These are phyloP conservation scores for Tetramitus jugosus DNA, from an alignment of 208 protist species.

Conservation along the genomic window DNA sequence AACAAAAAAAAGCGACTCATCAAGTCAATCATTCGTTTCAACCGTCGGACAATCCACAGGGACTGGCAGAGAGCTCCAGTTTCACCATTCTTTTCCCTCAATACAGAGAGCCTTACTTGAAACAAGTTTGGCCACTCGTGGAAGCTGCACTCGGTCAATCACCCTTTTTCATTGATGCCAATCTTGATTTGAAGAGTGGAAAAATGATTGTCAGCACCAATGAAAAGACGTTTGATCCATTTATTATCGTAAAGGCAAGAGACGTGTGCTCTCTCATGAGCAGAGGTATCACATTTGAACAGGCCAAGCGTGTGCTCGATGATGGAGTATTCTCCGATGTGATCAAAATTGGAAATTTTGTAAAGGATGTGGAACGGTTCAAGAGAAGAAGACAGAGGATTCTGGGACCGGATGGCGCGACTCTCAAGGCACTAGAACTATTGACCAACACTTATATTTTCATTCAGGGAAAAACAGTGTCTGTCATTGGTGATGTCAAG, in stretches of 20 bases:
- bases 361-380: slow-evolving; percentile 91
- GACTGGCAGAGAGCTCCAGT: slow-evolving; percentile 76
- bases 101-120: slow-evolving; percentile 95
- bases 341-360: slow-evolving; percentile 93
- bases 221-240: slow-evolving; percentile 96
- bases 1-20: no score
- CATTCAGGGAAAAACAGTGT: slow-evolving; percentile 96
- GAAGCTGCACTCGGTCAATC: neutral
- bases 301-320: slow-evolving; percentile 93
- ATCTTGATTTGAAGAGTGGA: slow-evolving; percentile 49
- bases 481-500: slow-evolving; percentile 60
- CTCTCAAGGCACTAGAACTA: slow-evolving; percentile 95
- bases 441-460: slow-evolving; percentile 97
- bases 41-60: slow-evolving; percentile 20
- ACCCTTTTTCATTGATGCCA: slow-evolving; percentile 42
- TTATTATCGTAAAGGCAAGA: slow-evolving; percentile 93
- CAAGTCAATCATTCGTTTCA: no score
- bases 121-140: slow-evolving; percentile 84
- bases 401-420: slow-evolving; percentile 94
- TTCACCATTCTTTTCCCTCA: slow-evolving; percentile 96
- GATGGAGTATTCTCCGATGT: slow-evolving; percentile 95
- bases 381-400: slow-evolving; percentile 96
- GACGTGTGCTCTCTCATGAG: slow-evolving; percentile 96
- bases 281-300: slow-evolving; percentile 83
- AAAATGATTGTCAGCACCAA: slow-evolving; percentile 97